Evolutionary conservation across 2,329 filamentous ascomycete species (phyloP).

Genomic region (Boeremia lycopersici): DNA sequence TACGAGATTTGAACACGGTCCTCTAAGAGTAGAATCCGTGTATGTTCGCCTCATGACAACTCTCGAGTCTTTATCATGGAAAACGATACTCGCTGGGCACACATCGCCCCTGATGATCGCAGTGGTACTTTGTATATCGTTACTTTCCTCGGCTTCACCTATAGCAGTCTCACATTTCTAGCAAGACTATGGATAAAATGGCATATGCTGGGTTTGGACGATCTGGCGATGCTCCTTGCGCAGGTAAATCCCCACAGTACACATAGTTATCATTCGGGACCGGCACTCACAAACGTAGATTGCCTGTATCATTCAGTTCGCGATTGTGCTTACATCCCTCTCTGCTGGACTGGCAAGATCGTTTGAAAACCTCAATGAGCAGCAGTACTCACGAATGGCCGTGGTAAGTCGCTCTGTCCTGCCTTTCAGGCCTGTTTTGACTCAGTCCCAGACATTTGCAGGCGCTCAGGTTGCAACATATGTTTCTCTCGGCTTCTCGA

Average conservation of each 20-base stretch:
- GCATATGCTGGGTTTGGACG: constrained; percentile 34
- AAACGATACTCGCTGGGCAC: constrained; percentile 23
- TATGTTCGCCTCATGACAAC: not conserved
- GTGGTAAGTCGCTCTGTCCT: constrained; percentile 14
- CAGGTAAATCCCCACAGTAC: constrained; percentile 26
- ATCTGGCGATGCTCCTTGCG: constrained; percentile 28
- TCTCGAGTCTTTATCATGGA: not conserved
- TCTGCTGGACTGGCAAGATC: constrained; percentile 31
- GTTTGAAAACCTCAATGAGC: constrained; percentile 20
- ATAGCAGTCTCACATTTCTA: constrained; percentile 31
- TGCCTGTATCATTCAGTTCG: constrained; percentile 24
- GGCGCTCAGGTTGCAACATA: constrained; percentile 31
- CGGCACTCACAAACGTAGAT: constrained; percentile 16
- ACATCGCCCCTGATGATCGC: constrained; percentile 31
- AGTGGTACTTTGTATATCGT: constrained; percentile 35
- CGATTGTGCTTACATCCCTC: constrained; percentile 26
- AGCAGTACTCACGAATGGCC: constrained; percentile 28
- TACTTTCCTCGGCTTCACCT: constrained; percentile 31
- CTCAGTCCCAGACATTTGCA: constrained; percentile 18
- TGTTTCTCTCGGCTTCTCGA: constrained; percentile 34
- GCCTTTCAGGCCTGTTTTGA: not conserved
- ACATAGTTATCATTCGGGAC: too few species aligned
- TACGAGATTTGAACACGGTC: not conserved
- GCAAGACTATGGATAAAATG: constrained; percentile 34
- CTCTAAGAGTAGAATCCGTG: not conserved